Base-by-base conservation (phyloP, 805 yeast genomes). In the Spathaspora girioi region DNA sequence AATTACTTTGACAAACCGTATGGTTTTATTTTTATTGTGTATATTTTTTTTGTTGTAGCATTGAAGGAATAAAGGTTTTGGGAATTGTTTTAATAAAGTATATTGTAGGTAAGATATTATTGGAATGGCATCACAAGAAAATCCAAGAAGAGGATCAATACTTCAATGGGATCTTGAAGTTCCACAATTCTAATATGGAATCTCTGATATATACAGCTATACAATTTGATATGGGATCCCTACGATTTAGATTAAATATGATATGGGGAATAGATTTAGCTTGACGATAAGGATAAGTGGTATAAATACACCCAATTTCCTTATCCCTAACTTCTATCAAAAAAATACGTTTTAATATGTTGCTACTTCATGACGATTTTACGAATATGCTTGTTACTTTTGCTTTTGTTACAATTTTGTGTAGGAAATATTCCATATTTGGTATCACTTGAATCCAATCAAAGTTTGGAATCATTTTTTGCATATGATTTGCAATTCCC, bases 401-500 rank as follows among this genome's bases (percentile, higher is more conserved):
- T 23, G 15, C 27, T 42, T 26, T 23, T n/a, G n/a, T n/a, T 26
- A 5, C 31, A 23, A 42, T n/a, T 42, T 15, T 42, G 45, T 42
- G 11, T 23, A 23, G 45, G 45, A 42, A 42, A 20, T 14, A 14
- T 23, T 8, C 57, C 60, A 41, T 83, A 80, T 62, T 66, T 84
- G 31, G 77, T 84, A 1, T 77, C 82, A 15, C 71, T 84, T 53
- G 81, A 79, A 56, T 66, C 73, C 3, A 75, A 80, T 5, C 77
- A 71, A 46, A 68, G 84, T 1, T 58, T 81, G 38, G 82, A 80
- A 15, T 63, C 70, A 26, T 75, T 83, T 38, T 71, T 81, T 55
- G 63, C 69, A 1, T 77, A 76, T 56, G 82, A 79, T 46, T 62
- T 72, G 9, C 68, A 59, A 14, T 63, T 61, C 48, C 70, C 74